Evolutionary conservation across 352 stramenopile species (phyloP).

Genomic region (Phytophthora litchii): DNA sequence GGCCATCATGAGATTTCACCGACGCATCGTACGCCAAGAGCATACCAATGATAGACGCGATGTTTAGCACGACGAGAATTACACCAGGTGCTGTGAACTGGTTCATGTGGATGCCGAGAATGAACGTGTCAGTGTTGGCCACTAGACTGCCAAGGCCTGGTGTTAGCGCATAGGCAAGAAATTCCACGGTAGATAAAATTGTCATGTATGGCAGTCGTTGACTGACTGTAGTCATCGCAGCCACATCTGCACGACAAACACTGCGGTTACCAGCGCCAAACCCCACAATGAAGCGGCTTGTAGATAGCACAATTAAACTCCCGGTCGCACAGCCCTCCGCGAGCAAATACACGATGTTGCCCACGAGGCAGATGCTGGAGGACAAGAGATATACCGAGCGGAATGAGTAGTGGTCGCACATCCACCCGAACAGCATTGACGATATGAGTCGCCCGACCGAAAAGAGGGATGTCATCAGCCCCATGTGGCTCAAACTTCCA

Average conservation of each 20-base stretch:
- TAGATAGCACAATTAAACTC: conserved; percentile 51
- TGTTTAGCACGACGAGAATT: conserved; percentile 62
- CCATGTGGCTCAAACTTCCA: conserved; percentile 67
- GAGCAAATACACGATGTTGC: conserved; percentile 70
- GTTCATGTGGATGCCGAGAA: conserved; percentile 69
- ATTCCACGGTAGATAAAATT: conserved; percentile 78
- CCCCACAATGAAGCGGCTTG: conserved; percentile 72
- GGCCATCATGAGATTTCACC: conserved; percentile 55
- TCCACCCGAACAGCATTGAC: conserved; percentile 76
- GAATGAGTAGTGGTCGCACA: conserved; percentile 80
- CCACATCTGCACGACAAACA: conserved; percentile 76
- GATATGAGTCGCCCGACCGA: conserved; percentile 74
- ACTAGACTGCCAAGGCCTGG: conserved; percentile 66
- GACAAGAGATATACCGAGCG: conserved; percentile 74
- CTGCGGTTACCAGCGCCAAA: conserved; percentile 78
- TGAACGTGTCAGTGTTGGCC: conserved; percentile 49
- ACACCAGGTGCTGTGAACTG: conserved; percentile 65
- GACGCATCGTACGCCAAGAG: conserved; percentile 53
- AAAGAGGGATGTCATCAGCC: conserved; percentile 75
- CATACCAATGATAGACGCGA: conserved; percentile 66
- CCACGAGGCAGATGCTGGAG: conserved; percentile 57
- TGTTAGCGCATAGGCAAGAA: conserved; percentile 75
- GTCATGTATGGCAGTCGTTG: conserved; percentile 73
- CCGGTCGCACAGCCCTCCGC: conserved; percentile 57
- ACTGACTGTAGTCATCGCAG: conserved; percentile 61